These are phyloP conservation scores for Rhizopus microsporus DNA, from an alignment of 371 early-diverging fungal species.

Conservation along the genomic window DNA sequence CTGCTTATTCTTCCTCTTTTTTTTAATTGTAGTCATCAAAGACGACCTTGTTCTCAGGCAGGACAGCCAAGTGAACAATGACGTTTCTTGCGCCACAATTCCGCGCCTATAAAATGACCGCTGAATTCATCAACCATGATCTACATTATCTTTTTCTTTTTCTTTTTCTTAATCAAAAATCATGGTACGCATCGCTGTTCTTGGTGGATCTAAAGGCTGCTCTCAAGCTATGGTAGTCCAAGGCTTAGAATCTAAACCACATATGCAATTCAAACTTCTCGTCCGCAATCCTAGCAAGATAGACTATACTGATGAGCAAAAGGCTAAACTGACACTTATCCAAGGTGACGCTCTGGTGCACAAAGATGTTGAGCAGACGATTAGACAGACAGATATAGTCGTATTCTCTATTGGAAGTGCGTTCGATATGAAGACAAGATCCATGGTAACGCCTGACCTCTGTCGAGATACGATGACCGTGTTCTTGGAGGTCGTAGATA, in stretches of 20 bases:
- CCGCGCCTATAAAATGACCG: too few species aligned
- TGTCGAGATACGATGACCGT: slow-evolving; percentile 20
- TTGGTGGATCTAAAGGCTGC: slow-evolving; percentile 30
- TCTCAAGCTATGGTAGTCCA: slow-evolving; percentile 38
- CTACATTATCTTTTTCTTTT: slow-evolving; percentile 2
- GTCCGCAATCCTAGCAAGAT: slow-evolving; percentile 36
- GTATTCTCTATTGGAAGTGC: slow-evolving; percentile 26
- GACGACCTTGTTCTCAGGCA: too few species aligned
- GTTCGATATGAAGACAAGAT: slow-evolving; percentile 10
- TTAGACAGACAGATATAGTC: slow-evolving; percentile 19
- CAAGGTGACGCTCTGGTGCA: slow-evolving; percentile 39
- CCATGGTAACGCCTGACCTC: slow-evolving; percentile 12
- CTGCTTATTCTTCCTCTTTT: too few species aligned
- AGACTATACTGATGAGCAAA: slow-evolving; percentile 38
- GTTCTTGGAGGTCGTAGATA: slow-evolving; percentile 10
- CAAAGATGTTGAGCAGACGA: slow-evolving; percentile 14
- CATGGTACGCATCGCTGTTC: slow-evolving; percentile 24
- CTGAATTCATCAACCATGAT: too few species aligned
- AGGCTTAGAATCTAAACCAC: slow-evolving; percentile 27
- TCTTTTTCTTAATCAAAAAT: background rate
- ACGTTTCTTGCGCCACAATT: too few species aligned
- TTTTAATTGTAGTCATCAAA: too few species aligned
- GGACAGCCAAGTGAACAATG: too few species aligned
- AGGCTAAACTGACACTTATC: slow-evolving; percentile 29
- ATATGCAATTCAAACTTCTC: slow-evolving; percentile 30